Evolutionary conservation across 768 basidiomycete species (phyloP).

Genomic region (Arthromyces matolae): DNA sequence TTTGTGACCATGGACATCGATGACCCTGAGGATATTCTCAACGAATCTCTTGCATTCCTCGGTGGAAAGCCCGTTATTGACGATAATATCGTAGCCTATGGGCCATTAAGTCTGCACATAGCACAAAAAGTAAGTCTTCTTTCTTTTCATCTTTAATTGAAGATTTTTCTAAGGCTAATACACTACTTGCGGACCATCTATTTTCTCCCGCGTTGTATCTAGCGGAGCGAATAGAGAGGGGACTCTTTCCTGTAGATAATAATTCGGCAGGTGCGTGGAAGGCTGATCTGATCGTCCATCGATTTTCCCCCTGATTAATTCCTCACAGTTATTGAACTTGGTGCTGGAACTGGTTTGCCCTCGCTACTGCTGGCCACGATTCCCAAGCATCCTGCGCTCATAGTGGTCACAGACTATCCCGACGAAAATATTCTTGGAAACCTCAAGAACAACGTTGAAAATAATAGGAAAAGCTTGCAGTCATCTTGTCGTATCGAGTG

Average conservation of each 20-base stretch:
- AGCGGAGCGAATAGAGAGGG: constrained; percentile 61
- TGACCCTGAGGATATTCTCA: constrained; percentile 46
- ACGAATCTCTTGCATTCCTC: constrained; percentile 50
- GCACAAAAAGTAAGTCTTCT: constrained; percentile 50
- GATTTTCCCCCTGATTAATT: neutral
- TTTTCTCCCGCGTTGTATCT: constrained; percentile 69
- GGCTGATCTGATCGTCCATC: neutral
- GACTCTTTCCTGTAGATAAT: constrained; percentile 38
- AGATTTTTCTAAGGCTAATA: constrained; percentile 51
- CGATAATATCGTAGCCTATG: constrained; percentile 45
- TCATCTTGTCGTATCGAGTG: constrained; percentile 40
- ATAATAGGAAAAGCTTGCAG: constrained; percentile 39
- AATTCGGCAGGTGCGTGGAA: constrained; percentile 36
- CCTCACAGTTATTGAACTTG: constrained; percentile 68
- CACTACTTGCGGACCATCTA: constrained; percentile 67
- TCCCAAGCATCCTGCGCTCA: constrained; percentile 41
- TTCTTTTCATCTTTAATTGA: constrained; percentile 11
- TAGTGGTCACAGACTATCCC: constrained; percentile 69
- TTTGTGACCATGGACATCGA: constrained; percentile 10
- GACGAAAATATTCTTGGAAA: constrained; percentile 58
- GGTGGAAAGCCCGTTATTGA: constrained; percentile 41
- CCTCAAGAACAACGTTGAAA: constrained; percentile 48
- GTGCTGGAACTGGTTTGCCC: constrained; percentile 65
- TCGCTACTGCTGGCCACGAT: constrained; percentile 54
- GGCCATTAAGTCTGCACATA: constrained; percentile 49